A percentile compares a stretch with the other conserved stretches of the same genome.
Conservation (phyloP, 139 green algal species). For the Auxenochlorella protothecoides region DNA sequence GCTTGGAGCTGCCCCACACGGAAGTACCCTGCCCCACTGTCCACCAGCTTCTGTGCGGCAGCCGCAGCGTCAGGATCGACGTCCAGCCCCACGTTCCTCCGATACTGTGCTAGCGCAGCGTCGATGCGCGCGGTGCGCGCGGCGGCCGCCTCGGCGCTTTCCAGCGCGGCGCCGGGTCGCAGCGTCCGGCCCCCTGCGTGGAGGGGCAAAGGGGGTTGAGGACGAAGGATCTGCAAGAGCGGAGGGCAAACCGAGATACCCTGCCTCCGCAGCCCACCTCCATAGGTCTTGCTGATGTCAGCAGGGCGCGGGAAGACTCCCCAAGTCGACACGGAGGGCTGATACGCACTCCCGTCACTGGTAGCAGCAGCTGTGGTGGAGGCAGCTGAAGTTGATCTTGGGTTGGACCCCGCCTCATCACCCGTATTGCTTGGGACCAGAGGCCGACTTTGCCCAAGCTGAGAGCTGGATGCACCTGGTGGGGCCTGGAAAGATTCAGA, state of each 20-base stretch:
- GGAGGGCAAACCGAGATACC: neutral
- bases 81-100: constrained; percentile 34
- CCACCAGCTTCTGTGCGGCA: constrained; percentile 14
- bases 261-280: constrained; percentile 31
- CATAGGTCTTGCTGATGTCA: constrained; percentile 73
- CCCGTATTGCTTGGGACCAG: neutral
- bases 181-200: constrained; percentile 53
- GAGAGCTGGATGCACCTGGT: neutral
- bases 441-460: constrained; percentile 6
- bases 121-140: constrained; percentile 16
- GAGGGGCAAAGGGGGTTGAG: neutral
- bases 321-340: constrained; percentile 62
- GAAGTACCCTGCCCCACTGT: constrained; percentile 37
- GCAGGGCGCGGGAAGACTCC: constrained; percentile 71
- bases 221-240: too few species aligned
- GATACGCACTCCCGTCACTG: constrained; percentile 13
- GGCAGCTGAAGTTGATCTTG: too few species aligned
- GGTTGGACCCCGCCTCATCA: too few species aligned
- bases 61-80: constrained; percentile 39
- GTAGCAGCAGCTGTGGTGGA: neutral
- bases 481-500: too few species aligned
- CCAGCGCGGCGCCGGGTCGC: constrained; percentile 53
- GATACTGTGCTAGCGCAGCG: constrained; percentile 13
- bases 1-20: constrained; percentile 22
- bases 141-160: constrained; percentile 31